Conservation (phyloP, 805 yeast genomes). For the Helenozyma baotianmanensis region DNA sequence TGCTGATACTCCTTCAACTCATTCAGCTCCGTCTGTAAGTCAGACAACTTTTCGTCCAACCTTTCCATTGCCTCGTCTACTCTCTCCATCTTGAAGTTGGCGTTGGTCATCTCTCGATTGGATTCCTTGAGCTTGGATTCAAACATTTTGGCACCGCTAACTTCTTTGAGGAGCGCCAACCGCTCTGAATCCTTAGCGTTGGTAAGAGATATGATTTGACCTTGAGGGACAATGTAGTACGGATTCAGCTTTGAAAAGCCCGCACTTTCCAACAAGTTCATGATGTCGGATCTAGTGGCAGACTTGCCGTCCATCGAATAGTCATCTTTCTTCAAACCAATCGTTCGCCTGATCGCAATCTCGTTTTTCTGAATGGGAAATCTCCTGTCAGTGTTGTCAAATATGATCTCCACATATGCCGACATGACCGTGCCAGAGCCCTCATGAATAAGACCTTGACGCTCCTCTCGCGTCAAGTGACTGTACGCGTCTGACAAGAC, state of each 20-base stretch:
- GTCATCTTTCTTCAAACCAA: conserved; percentile 91
- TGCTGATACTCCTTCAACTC: conserved; percentile 69
- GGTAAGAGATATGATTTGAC: conserved; percentile 81
- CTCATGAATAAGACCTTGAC: conserved; percentile 84
- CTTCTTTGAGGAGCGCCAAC: conserved; percentile 74
- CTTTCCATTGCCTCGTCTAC: conserved; percentile 69
- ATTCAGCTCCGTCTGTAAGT: conserved; percentile 73
- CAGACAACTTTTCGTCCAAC: conserved; percentile 67
- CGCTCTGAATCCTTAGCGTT: conserved; percentile 86
- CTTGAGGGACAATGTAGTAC: conserved; percentile 96
- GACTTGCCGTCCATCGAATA: conserved; percentile 77
- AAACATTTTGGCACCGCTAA: conserved; percentile 91
- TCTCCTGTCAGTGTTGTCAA: conserved; percentile 75
- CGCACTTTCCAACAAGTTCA: conserved; percentile 80
- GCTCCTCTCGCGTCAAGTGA: conserved; percentile 76
- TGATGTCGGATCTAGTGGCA: conserved; percentile 74
- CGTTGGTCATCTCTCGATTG: conserved; percentile 68
- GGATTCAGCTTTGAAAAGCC: conserved; percentile 91
- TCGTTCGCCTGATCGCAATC: conserved; percentile 76
- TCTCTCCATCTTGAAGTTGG: conserved; percentile 63
- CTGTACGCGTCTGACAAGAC: conserved; percentile 88
- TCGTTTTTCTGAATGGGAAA: conserved; percentile 68
- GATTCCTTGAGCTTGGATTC: conserved; percentile 79
- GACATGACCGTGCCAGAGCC: conserved; percentile 89
- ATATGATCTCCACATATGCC: conserved; percentile 85